These are phyloP conservation scores for Ogataea dorogensis DNA, from an alignment of 805 yeast genomes.

Conservation along the genomic window DNA sequence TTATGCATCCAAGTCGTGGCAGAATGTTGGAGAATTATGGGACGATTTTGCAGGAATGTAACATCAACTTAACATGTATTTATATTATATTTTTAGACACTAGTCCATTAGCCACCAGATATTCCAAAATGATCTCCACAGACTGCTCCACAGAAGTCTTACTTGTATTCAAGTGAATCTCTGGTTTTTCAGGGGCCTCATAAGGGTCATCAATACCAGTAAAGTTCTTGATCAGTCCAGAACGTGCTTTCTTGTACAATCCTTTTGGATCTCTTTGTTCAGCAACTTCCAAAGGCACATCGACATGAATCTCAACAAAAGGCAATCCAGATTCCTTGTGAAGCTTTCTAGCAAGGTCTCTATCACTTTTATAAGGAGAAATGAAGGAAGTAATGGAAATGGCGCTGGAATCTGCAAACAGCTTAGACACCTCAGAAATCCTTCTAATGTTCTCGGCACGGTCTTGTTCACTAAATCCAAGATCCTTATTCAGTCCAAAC, in stretches of 20 bases:
- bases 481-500: slow-evolving; percentile 91
- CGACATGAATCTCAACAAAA: slow-evolving; percentile 87
- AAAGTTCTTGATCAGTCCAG: slow-evolving; percentile 89
- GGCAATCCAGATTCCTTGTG: slow-evolving; percentile 76
- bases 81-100: slow-evolving; percentile 10
- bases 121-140: slow-evolving; percentile 68
- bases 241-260: slow-evolving; percentile 92
- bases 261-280: slow-evolving; percentile 98
- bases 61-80: not conserved
- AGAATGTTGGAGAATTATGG: slow-evolving; percentile 26
- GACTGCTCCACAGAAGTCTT: slow-evolving; percentile 74
- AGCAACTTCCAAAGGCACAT: slow-evolving; percentile 91
- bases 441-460: slow-evolving; percentile 94
- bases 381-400: slow-evolving; percentile 90
- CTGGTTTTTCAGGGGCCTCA: slow-evolving; percentile 86
- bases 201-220: slow-evolving; percentile 96
- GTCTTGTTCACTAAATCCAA: slow-evolving; percentile 89
- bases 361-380: slow-evolving; percentile 83
- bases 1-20: slow-evolving; percentile 23
- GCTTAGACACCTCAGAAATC: slow-evolving; percentile 89
- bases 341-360: slow-evolving; percentile 80
- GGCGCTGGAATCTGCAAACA: slow-evolving; percentile 90
- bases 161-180: slow-evolving; percentile 76
- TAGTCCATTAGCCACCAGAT: slow-evolving; percentile 51
- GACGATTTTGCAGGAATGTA: slow-evolving; percentile 21